Evolutionary conservation across 2,329 filamentous ascomycete genomes (phyloP).

Genomic region (Penicillium psychrosexuale): DNA sequence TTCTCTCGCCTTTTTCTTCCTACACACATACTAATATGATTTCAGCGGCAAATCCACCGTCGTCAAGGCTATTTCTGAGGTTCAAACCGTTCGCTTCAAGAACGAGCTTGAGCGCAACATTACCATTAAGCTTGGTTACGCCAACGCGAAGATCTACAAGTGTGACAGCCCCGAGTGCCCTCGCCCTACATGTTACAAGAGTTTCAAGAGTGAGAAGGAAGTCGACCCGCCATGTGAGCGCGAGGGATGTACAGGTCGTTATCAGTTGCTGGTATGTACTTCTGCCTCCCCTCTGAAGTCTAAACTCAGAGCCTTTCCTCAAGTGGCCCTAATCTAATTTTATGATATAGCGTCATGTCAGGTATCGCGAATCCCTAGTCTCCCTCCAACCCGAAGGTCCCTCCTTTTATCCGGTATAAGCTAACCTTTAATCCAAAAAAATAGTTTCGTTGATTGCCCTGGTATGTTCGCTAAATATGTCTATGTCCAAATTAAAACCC

Average conservation of each 20-base stretch:
- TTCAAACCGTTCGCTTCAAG: constrained; percentile 99
- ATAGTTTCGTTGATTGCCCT: constrained; percentile 93
- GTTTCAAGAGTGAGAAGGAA: constrained; percentile 99
- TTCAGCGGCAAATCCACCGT: constrained; percentile 85
- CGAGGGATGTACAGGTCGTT: constrained; percentile 83
- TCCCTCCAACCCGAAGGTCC: background rate
- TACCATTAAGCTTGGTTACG: constrained; percentile 99
- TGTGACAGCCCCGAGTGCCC: constrained; percentile 91
- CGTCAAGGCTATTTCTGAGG: constrained; percentile 97
- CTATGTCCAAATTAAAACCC: background rate
- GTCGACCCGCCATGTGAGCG: constrained; percentile 94
- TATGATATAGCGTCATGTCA: constrained; percentile 5
- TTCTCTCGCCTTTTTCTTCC: background rate
- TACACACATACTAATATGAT: background rate
- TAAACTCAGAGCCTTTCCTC: background rate
- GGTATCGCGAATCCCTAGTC: background rate
- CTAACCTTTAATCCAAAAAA: constrained; percentile 15
- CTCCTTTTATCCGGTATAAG: background rate
- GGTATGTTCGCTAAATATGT: constrained; percentile 34
- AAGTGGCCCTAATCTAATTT: background rate
- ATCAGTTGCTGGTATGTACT: constrained; percentile 90
- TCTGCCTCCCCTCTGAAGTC: background rate
- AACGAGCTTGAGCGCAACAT: constrained; percentile 99
- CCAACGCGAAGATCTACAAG: constrained; percentile 99
- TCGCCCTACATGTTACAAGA: constrained; percentile 89